These are phyloP conservation scores for Sanguinoderma infundibulare DNA, from an alignment of 1,284 basidiomycete genomes.

Conservation along the genomic window DNA sequence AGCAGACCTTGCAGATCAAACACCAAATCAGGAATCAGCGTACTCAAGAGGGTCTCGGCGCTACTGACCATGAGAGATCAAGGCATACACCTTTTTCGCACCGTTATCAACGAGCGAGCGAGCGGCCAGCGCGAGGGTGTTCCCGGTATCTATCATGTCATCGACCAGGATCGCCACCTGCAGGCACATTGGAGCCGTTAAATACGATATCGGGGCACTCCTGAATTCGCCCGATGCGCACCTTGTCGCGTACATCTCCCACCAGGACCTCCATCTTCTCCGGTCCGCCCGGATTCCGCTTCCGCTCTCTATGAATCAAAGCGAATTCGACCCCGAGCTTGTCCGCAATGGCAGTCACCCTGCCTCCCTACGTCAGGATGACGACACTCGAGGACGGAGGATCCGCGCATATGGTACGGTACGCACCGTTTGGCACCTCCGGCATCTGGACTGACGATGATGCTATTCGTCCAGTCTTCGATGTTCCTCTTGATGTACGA, in stretches of 20 bases:
- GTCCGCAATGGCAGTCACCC: slow-evolving; percentile 94
- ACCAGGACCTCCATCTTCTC: slow-evolving; percentile 94
- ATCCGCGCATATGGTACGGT: slow-evolving; percentile 2
- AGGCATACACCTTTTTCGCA: slow-evolving; percentile 85
- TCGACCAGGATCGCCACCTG: slow-evolving; percentile 94
- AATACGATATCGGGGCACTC: neutral
- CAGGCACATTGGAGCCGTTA: neutral
- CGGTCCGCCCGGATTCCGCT: slow-evolving; percentile 57
- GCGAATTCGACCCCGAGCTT: slow-evolving; percentile 97
- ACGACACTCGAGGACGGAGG: slow-evolving; percentile 6
- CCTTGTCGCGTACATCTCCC: slow-evolving; percentile 95
- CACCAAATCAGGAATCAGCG: slow-evolving; percentile 9
- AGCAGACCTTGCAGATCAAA: slow-evolving; percentile 68
- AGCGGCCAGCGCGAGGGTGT: slow-evolving; percentile 86
- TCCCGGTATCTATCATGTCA: slow-evolving; percentile 98
- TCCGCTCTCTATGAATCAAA: slow-evolving; percentile 92
- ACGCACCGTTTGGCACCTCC: slow-evolving; percentile 96
- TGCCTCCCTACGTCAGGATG: slow-evolving; percentile 37
- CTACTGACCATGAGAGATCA: slow-evolving; percentile 88
- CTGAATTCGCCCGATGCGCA: slow-evolving; percentile 31
- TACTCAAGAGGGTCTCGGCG: slow-evolving; percentile 8
- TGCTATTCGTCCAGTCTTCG: slow-evolving; percentile 85
- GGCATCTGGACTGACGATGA: slow-evolving; percentile 97
- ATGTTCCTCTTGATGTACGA: slow-evolving; percentile 91
- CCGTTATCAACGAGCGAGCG: slow-evolving; percentile 88